These are phyloP conservation scores for Euclidium syriacum DNA, from an alignment of 345 rosid genomes.

Conservation along the genomic window DNA sequence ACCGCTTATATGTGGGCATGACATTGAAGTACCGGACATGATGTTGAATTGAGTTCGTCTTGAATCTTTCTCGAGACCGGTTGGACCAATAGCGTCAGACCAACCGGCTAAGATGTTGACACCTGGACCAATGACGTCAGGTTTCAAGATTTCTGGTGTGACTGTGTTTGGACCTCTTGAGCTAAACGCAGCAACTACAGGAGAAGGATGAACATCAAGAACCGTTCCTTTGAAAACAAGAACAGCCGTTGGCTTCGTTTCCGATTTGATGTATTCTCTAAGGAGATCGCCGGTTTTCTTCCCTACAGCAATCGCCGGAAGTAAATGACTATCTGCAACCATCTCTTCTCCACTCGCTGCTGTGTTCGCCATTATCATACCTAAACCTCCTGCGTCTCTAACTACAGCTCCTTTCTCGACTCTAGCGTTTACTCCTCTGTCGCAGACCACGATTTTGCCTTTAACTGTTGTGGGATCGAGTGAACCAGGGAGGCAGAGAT, in stretches of 20 bases:
- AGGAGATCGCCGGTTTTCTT: slow-evolving; percentile 54
- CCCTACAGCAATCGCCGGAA: slow-evolving; percentile 74
- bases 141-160: slow-evolving; percentile 74
- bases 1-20: slow-evolving; percentile 94
- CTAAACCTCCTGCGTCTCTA: slow-evolving; percentile 71
- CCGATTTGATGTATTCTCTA: slow-evolving; percentile 41
- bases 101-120: slow-evolving; percentile 84
- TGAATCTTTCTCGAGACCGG: slow-evolving; percentile 57
- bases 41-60: slow-evolving; percentile 68
- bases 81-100: slow-evolving; percentile 73
- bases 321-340: slow-evolving; percentile 79
- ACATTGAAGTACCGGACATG: slow-evolving; percentile 94
- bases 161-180: slow-evolving; percentile 82
- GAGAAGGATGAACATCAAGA: slow-evolving; percentile 58
- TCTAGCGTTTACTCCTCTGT: slow-evolving; percentile 67
- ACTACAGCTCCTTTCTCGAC: slow-evolving; percentile 83
- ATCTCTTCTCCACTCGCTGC: slow-evolving; percentile 60
- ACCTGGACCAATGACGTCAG: slow-evolving; percentile 88
- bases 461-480: slow-evolving; percentile 48
- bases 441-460: slow-evolving; percentile 81
- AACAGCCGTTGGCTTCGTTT: slow-evolving; percentile 47
- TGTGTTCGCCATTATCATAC: slow-evolving; percentile 81
- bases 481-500: slow-evolving; percentile 67
- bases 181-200: slow-evolving; percentile 88
- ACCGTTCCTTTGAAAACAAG: slow-evolving; percentile 67